Percentiles rank a stretch among this genome's conserved stretches.
Conservation (phyloP, 1,139 yeast species). For the Casaregolazyma lundiana region DNA sequence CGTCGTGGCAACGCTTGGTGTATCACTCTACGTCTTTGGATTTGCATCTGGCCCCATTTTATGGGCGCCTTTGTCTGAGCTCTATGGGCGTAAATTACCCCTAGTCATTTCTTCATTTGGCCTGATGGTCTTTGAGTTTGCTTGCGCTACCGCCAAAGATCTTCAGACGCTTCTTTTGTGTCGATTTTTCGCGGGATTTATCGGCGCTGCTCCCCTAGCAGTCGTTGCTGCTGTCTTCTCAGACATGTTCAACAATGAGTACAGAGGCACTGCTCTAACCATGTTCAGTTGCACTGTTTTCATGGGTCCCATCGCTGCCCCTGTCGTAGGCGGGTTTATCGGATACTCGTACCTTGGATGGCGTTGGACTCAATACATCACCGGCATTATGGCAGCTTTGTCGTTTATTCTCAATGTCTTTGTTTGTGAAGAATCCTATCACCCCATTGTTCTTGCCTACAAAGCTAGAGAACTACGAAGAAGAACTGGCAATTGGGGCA, state of each 20-base stretch:
- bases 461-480: constrained; percentile 47
- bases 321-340: constrained; percentile 41
- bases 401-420: constrained; percentile 35
- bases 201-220: constrained; percentile 78
- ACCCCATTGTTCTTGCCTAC: constrained; percentile 38
- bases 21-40: constrained; percentile 71
- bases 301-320: constrained; percentile 72
- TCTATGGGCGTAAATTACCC: constrained; percentile 64
- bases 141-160: constrained; percentile 67
- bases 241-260: constrained; percentile 57
- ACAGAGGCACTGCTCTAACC: constrained; percentile 68
- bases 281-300: constrained; percentile 63
- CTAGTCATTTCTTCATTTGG: constrained; percentile 52
- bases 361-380: constrained; percentile 57
- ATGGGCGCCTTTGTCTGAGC: constrained; percentile 78
- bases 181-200: constrained; percentile 69
- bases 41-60: constrained; percentile 78
- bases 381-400: constrained; percentile 45
- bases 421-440: constrained; percentile 46
- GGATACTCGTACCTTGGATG: constrained; percentile 42
- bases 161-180: constrained; percentile 67
- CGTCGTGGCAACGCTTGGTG: constrained; percentile 44
- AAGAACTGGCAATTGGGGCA: constrained; percentile 63
- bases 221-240: constrained; percentile 82
- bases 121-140: constrained; percentile 59